Evolutionary conservation across 352 stramenopile species (phyloP).

Genomic region (Globisporangium paddicum): DNA sequence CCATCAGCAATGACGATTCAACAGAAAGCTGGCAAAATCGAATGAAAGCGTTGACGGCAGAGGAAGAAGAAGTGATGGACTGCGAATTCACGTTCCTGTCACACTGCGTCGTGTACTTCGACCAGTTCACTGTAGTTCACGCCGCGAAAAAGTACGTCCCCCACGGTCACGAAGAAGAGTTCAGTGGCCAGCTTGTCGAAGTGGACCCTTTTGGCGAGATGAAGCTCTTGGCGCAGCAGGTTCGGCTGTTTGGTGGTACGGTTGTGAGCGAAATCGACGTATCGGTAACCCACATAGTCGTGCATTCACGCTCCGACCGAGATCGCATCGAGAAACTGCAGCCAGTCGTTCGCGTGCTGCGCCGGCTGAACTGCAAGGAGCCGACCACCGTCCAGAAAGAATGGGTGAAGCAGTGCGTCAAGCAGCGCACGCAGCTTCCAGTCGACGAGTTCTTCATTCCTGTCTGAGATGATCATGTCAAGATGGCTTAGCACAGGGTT

Average conservation of each 20-base stretch:
- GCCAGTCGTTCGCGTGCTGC: constrained; percentile 40
- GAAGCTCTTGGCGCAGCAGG: constrained; percentile 54
- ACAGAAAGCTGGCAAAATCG: constrained; percentile 45
- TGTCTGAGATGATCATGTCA: constrained; percentile 23
- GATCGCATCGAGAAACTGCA: constrained; percentile 32
- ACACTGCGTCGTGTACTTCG: constrained; percentile 72
- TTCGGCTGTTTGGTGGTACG: constrained; percentile 50
- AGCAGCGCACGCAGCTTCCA: constrained; percentile 40
- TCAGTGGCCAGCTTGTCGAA: constrained; percentile 8
- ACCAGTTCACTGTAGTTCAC: constrained; percentile 26
- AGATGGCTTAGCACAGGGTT: not conserved
- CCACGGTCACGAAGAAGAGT: not conserved
- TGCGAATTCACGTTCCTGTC: constrained; percentile 60
- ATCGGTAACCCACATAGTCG: constrained; percentile 60
- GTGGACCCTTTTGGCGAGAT: constrained; percentile 25
- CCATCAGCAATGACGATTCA: not conserved
- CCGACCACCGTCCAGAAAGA: constrained; percentile 50
- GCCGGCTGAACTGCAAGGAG: constrained; percentile 37
- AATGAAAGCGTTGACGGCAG: constrained; percentile 33
- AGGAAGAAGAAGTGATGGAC: constrained; percentile 71
- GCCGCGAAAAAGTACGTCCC: not conserved
- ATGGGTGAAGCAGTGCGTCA: constrained; percentile 54
- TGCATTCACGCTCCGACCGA: constrained; percentile 21
- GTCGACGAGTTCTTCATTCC: constrained; percentile 49
- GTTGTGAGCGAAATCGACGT: constrained; percentile 34